phyloP scores from a whole-genome alignment of 345 rosid species.

The Durio zibethinus region DNA sequence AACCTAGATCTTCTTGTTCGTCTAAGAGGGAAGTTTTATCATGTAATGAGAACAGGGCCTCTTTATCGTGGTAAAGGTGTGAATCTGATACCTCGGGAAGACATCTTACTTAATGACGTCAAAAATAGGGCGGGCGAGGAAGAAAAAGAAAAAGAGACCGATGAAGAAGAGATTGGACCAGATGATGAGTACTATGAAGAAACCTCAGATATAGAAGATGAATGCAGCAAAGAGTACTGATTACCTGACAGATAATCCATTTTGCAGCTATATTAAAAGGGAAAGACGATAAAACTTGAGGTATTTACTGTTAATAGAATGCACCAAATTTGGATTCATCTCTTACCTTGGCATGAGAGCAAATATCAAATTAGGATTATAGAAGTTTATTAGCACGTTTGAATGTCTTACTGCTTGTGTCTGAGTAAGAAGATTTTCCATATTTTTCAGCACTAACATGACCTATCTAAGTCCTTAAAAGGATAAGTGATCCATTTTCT shows the following conservation, averaged over 20 bases:
- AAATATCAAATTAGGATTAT: neutral
- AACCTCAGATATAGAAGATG: slow-evolving; percentile 45
- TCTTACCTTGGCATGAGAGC: neutral
- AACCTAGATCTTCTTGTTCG: slow-evolving; percentile 80
- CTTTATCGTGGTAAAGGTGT: slow-evolving; percentile 70
- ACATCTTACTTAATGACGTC: slow-evolving; percentile 37
- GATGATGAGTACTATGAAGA: slow-evolving; percentile 42
- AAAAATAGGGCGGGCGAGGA: slow-evolving; percentile 33
- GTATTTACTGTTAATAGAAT: neutral
- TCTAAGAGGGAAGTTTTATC: slow-evolving; percentile 67
- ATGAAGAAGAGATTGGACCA: slow-evolving; percentile 48
- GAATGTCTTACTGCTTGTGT: neutral
- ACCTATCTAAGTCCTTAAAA: neutral
- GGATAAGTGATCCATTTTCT: neutral
- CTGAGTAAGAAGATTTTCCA: neutral
- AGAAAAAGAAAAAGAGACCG: slow-evolving; percentile 44
- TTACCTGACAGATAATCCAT: neutral
- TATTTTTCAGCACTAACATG: neutral
- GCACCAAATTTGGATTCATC: neutral
- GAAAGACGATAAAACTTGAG: neutral
- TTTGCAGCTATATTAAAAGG: neutral
- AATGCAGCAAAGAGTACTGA: slow-evolving; percentile 35
- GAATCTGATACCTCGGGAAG: slow-evolving; percentile 43
- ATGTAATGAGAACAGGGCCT: slow-evolving; percentile 89
- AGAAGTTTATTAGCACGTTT: neutral